Evolutionary conservation across 176 grass and related monocot species (phyloP).

Genomic region (Pontederia paniculata): DNA sequence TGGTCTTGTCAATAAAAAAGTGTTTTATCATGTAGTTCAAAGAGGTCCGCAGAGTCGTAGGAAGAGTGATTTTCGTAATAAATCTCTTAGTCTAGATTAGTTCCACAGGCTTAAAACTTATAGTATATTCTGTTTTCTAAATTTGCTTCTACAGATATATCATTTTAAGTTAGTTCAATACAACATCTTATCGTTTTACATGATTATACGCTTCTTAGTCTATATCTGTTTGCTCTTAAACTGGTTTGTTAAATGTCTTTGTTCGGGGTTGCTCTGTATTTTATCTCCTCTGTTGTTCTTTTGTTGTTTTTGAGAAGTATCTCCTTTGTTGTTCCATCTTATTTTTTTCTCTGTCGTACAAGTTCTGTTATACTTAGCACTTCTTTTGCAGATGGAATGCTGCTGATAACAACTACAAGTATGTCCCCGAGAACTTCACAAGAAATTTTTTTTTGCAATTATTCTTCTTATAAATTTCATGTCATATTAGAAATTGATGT

Average conservation of each 20-base stretch:
- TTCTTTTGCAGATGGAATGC: constrained; percentile 49
- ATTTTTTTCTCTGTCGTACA: not conserved
- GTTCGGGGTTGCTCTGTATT: not conserved
- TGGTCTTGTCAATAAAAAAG: not conserved
- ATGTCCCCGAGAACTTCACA: constrained; percentile 5
- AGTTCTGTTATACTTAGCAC: not conserved
- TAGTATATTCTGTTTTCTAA: constrained; percentile 21
- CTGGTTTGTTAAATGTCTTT: too few relatives aligned
- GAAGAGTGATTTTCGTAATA: too few relatives aligned
- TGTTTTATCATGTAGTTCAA: too few relatives aligned
- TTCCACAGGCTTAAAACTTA: constrained; percentile 26
- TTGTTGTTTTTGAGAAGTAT: too few relatives aligned
- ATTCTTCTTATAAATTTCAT: not conserved
- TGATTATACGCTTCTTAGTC: too few relatives aligned
- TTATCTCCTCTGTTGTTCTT: not conserved
- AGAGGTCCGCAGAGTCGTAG: too few relatives aligned
- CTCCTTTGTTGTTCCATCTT: not conserved
- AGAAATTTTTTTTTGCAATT: not conserved
- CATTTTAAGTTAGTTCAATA: too few relatives aligned
- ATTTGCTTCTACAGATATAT: too few relatives aligned
- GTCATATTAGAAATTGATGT: not conserved
- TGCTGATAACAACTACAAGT: constrained; percentile 61
- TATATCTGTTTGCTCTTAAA: too few relatives aligned
- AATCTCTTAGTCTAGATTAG: too few relatives aligned
- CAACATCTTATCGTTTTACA: too few relatives aligned